Base-by-base conservation (phyloP, 2,329 filamentous ascomycete genomes). In the Aspergillus sp. region DNA sequence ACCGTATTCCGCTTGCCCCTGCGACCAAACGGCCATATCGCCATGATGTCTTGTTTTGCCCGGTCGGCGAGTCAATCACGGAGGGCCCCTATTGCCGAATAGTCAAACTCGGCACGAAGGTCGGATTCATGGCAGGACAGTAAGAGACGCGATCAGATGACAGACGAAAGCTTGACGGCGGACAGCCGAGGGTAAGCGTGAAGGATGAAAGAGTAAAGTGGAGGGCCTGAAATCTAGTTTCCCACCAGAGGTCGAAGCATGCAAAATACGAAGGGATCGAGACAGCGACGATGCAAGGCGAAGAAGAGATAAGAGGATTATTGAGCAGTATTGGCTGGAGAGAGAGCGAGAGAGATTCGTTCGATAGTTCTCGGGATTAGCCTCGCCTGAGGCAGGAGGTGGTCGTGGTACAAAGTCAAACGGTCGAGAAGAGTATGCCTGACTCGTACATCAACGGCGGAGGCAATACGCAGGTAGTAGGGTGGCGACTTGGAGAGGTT, bases 1-100 rank as follows among this genome's bases (percentile, higher is more conserved):
- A 81, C 82, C 65, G 81, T 83, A 73, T 85, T 85, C 76, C 87
- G 87, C 75, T 86, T 87, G 76, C 84, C 87, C 77, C 83, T 88
- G 69, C 88, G 86, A 75, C 87, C 83, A 76, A 96, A 96, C 60
- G 88, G 90, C 91, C 91, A 96, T 75, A 93, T 79, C 72, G 88
- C 85, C 90, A 93, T 93, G 67, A 65, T 70, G 70, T 49, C 62
- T 54, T 55, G 41, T 64, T 52, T 56, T 53, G 45, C 56, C 59
- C 62, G 54, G 62, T 50, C 42, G 56, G 57, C 59, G 53, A 62
- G 58, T 66, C 64, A 66, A 64, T 59, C 38, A 60, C 55, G 56
- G 51, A 60, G 49, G 56, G 59, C 48, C 63, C 55, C 59, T 57
- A 49, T 53, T 59, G 53, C 63, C 48, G 55, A 48, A 56, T 55